Conservation (phyloP, 306 rosid species). For the Ormosia semicastrata region DNA sequence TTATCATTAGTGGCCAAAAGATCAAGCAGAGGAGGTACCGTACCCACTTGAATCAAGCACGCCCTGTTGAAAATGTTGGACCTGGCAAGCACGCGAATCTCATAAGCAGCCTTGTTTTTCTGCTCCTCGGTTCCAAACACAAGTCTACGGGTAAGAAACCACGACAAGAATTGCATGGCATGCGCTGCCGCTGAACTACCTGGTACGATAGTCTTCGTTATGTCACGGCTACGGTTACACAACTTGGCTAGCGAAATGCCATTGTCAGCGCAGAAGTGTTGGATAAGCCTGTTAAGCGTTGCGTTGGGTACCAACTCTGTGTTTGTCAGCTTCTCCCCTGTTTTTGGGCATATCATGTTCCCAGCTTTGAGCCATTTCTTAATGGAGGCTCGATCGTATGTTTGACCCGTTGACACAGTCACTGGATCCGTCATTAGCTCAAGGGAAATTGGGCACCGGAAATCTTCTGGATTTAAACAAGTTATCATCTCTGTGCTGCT, state of each 20-base stretch:
- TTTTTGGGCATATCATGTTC: constrained; percentile 70
- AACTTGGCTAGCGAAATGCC: constrained; percentile 32
- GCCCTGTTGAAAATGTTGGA: constrained; percentile 66
- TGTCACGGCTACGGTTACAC: constrained; percentile 28
- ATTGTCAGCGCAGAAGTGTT: constrained; percentile 45
- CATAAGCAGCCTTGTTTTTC: constrained; percentile 72
- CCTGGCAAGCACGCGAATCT: constrained; percentile 65
- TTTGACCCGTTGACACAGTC: constrained; percentile 84
- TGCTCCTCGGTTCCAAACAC: constrained; percentile 50
- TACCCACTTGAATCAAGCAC: constrained; percentile 61
- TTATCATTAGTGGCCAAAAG: constrained; percentile 35
- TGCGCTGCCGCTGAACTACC: constrained; percentile 50
- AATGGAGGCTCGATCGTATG: constrained; percentile 80
- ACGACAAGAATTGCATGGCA: constrained; percentile 56
- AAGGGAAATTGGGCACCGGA: constrained; percentile 81
- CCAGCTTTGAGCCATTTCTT: constrained; percentile 78
- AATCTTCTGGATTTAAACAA: constrained; percentile 60
- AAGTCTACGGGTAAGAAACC: constrained; percentile 51
- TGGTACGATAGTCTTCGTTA: constrained; percentile 32
- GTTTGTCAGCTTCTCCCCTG: constrained; percentile 63
- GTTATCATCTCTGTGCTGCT: constrained; percentile 33
- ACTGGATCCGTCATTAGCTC: constrained; percentile 87
- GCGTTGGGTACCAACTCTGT: constrained; percentile 66
- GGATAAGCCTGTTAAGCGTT: constrained; percentile 51
- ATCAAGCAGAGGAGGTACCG: constrained; percentile 50